Conservation (phyloP, 352 stramenopile genomes). For the Globisporangium ultimum region DNA sequence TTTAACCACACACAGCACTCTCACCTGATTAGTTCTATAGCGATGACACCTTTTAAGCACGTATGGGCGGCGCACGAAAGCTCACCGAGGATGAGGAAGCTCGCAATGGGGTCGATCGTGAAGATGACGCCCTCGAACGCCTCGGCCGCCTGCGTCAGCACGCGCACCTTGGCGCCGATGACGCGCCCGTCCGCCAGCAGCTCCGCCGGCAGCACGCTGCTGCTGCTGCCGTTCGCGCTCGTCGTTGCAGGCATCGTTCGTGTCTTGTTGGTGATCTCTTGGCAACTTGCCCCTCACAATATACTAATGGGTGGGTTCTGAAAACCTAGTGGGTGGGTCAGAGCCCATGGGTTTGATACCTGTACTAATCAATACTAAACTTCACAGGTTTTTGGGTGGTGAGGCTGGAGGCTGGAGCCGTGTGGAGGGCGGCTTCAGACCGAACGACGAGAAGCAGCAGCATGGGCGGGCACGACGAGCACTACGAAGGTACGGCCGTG, state of each 20-base stretch:
- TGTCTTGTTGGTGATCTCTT: not conserved
- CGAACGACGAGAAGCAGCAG: constrained; percentile 30
- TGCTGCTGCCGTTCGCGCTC: constrained; percentile 8
- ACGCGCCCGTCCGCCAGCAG: constrained; percentile 58
- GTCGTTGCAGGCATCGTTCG: not conserved
- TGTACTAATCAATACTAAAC: not conserved
- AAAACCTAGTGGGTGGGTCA: too few species aligned
- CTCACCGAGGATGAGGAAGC: constrained; percentile 77
- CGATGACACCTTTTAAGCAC: not conserved
- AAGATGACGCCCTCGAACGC: constrained; percentile 72
- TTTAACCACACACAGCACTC: not conserved
- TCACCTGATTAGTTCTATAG: not conserved
- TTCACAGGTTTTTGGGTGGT: constrained; percentile 9
- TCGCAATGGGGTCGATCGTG: constrained; percentile 71
- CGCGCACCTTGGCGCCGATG: constrained; percentile 60
- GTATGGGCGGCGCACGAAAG: not conserved
- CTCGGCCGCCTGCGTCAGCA: constrained; percentile 46
- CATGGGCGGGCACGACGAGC: constrained; percentile 58
- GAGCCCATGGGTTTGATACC: not conserved
- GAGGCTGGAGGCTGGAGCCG: constrained; percentile 18
- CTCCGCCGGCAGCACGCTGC: constrained; percentile 39
- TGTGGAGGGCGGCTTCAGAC: constrained; percentile 31
- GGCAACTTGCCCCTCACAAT: not conserved
- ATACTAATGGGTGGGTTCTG: not conserved
- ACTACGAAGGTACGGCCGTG: constrained; percentile 81